Evolutionary conservation across 2,329 filamentous ascomycete species (phyloP), one percentile per base, ranked within the genome.

Genomic region (Claviceps monticola): DNA sequence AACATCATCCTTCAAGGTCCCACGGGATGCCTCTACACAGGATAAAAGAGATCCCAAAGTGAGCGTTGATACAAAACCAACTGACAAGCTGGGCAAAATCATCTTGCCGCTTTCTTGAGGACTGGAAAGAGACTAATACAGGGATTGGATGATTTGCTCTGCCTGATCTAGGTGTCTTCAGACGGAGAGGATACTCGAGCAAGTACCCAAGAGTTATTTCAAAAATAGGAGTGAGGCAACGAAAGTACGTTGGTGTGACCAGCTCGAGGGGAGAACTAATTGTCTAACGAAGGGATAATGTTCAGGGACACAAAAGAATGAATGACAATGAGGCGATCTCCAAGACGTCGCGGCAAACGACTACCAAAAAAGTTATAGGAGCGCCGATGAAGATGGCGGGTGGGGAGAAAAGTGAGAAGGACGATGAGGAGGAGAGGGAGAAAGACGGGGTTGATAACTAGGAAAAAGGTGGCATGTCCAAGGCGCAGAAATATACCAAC

Each of bases 31-130:
- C 48, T 6, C 45, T 37, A 46, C 36, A 43, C n/a, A 50, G 45
- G 39, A 62, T 41, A 47, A 56, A 3, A 50, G 13, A 21, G 36
- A 50, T 13, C 26, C 48, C 19, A 50, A 36, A 48, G 48, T 16
- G 16, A 53, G 29, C 17, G 21, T 29, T 37, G 37, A 49, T 23
- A 36, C 16, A 19, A 48, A 29, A 38, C 43, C 51, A 29, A 48
- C 44, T n/a, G 41, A 38, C 16, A 47, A 23, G 19, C 16, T 50
- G n/a, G 36, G 44, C 36, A 44, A 19, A 34, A 36, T 53, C 51
- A 53, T 53, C 13, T 42, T 50, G 26, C 8, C 19, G 13, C 4
- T 38, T 21, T 50, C 26, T 9, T 19, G 16, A 26, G 26, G 14
- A 6, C 8, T 7, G 26, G 4, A 16, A 26, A 19, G 26, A 37